Evolutionary conservation across 768 basidiomycete genomes (phyloP).

Genomic region (Pisolithus marmoratus): DNA sequence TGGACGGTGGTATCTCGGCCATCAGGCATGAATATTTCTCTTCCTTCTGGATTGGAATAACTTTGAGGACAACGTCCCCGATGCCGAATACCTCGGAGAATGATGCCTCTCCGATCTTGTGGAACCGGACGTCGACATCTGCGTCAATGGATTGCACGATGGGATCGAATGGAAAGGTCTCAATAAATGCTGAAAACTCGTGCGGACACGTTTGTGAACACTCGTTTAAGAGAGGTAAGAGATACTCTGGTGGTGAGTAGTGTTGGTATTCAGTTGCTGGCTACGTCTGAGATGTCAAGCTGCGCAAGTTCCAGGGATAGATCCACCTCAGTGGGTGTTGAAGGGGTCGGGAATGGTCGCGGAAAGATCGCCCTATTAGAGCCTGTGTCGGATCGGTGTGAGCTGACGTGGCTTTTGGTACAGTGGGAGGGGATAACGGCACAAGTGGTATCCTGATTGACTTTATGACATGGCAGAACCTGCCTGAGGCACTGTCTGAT

Average conservation of each 20-base stretch:
- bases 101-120: slow-evolving; percentile 93
- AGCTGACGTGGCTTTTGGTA: slow-evolving; percentile 50
- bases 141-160: slow-evolving; percentile 40
- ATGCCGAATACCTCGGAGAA: slow-evolving; percentile 96
- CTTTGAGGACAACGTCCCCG: slow-evolving; percentile 83
- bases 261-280: slow-evolving; percentile 42
- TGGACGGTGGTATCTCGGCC: slow-evolving; percentile 57
- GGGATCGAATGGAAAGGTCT: slow-evolving; percentile 71
- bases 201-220: slow-evolving; percentile 64
- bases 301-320: slow-evolving; percentile 28
- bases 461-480: not conserved
- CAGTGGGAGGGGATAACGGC: slow-evolving; percentile 11
- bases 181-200: slow-evolving; percentile 80
- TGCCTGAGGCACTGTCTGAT: not conserved
- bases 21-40: slow-evolving; percentile 22
- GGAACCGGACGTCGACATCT: slow-evolving; percentile 40
- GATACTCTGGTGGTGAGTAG: slow-evolving; percentile 44
- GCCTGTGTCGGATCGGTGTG: slow-evolving; percentile 57
- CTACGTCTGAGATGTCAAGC: slow-evolving; percentile 43
- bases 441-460: slow-evolving; percentile 1
- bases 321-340: slow-evolving; percentile 49
- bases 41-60: slow-evolving; percentile 71
- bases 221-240: slow-evolving; percentile 61
- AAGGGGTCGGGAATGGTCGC: slow-evolving; percentile 47
- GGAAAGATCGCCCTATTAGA: slow-evolving; percentile 30